Evolutionary conservation across 2,329 filamentous ascomycete species (phyloP).

Genomic region (Rachicladosporium sp.): DNA sequence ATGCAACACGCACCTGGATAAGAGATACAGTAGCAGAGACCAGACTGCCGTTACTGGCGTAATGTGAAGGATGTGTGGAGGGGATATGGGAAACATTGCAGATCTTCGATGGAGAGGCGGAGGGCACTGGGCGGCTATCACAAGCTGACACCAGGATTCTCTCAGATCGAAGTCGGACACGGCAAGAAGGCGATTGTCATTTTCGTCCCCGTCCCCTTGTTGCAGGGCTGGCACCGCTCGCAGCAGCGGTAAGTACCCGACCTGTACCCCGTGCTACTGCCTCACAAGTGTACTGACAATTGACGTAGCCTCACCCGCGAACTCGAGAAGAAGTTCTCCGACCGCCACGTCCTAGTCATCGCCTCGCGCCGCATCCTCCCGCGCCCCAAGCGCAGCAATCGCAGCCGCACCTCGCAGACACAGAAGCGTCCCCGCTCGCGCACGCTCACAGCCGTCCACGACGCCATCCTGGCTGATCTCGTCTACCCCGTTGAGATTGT

Average conservation of each 20-base stretch:
- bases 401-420: conserved; percentile 88
- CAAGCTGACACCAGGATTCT: conserved; percentile 44
- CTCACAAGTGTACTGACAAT: neutral
- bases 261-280: no score
- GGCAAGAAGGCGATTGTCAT: conserved; percentile 99
- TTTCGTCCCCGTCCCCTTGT: conserved; percentile 99
- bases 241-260: conserved; percentile 78
- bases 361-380: conserved; percentile 97
- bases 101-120: conserved; percentile 35
- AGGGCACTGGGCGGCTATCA: conserved; percentile 43
- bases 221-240: conserved; percentile 97
- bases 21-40: neutral
- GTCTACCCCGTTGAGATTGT: conserved; percentile 99
- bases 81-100: conserved; percentile 1
- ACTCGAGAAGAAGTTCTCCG: conserved; percentile 99
- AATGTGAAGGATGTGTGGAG: no score
- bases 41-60: no score
- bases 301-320: conserved; percentile 80
- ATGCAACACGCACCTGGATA: conserved; percentile 4
- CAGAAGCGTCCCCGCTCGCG: conserved; percentile 98
- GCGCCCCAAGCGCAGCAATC: conserved; percentile 95
- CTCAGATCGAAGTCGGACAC: conserved; percentile 98
- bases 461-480: conserved; percentile 93
- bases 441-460: conserved; percentile 97
- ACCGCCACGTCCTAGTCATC: conserved; percentile 98